Evolutionary conservation across 192 early-diverging fungal genomes (phyloP).

Genomic region (Backusella morwellensis): DNA sequence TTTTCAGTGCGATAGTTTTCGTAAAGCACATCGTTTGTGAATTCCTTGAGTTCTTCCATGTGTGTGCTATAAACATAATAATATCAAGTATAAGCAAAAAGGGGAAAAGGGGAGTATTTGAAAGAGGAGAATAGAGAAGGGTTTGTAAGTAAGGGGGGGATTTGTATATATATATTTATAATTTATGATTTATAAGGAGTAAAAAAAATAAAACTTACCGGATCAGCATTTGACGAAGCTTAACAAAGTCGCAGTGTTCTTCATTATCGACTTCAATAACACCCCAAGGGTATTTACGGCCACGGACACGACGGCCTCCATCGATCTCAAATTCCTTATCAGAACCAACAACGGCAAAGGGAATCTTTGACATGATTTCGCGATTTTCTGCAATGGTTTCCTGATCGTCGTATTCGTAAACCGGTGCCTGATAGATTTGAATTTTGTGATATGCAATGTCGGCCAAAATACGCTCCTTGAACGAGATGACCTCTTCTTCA

Average conservation of each 20-base stretch:
- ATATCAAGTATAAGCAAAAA: background rate
- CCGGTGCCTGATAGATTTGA: conserved; percentile 82
- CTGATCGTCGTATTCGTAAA: conserved; percentile 79
- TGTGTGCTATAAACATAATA: conserved; percentile 66
- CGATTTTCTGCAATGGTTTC: conserved; percentile 80
- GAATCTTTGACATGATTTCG: conserved; percentile 87
- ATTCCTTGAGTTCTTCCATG: conserved; percentile 97
- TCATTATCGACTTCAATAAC: conserved; percentile 97
- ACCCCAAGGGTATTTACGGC: conserved; percentile 91
- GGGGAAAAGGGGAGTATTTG: background rate
- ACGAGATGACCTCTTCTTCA: conserved; percentile 72
- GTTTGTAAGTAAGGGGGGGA: background rate
- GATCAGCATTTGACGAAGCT: conserved; percentile 89
- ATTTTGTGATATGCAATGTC: conserved; percentile 83
- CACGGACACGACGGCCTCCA: conserved; percentile 85
- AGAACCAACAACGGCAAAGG: conserved; percentile 93
- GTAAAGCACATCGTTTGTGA: conserved; percentile 88
- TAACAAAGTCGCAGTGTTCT: conserved; percentile 95
- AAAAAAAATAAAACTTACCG: conserved; percentile 34
- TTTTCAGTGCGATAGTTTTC: conserved; percentile 96
- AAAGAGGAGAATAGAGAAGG: background rate
- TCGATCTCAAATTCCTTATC: conserved; percentile 79
- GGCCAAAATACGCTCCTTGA: conserved; percentile 84
- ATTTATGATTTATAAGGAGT: background rate
- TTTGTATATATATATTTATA: background rate